Base-by-base conservation (phyloP, 441 rosid species). In the Aquilaria agallochum region DNA sequence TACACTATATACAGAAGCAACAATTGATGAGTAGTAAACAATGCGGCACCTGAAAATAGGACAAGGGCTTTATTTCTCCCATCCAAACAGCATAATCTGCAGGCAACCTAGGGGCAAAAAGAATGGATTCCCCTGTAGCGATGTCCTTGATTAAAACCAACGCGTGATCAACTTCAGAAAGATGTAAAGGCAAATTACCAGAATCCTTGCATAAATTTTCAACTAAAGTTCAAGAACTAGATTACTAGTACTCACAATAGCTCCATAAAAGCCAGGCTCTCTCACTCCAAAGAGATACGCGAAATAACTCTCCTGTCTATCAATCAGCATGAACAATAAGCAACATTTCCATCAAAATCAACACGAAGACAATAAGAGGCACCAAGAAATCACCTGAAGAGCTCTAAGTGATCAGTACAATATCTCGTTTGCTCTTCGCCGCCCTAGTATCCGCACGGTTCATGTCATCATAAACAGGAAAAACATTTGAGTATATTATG, bases 271-370 rank as follows among this genome's bases (percentile, higher is more conserved):
- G 55, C 87, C 90, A 15, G 97, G 95, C 78, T 93, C 96, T 57
- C 30, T 71, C 36, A 87, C 97, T 60, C 96, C 97, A 78, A 93
- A 90, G 55, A 90, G 75, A 74, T 93, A 90, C 32, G 98, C 91
- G 66, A 93, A 89, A 70, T 89, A 87, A 74, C 98, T 92, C 79
- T 93, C 97, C 78, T 90, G 96, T 82, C 98, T 94, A 62, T 49
- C 63, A 13, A 64, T 57, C 44, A 49, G 14, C 7, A 36, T 44
- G 14, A 33, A 13, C 50, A 30, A 5, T 9, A 53, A 44, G 14
- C 13, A 59, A 53, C 42, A 13, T 32, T 42, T 15, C 31, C 5
- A 20, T 2, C 6, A 53, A 58, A 6, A 51, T 54, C 7, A 31
- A 7, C 57, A 62, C 30, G 53, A 20, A 52, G 11, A 50, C 49